Evolutionary conservation across 495 filamentous ascomycete species (phyloP), one percentile per base, ranked within the genome.

Genomic region (Aspergillus nanangensis): DNA sequence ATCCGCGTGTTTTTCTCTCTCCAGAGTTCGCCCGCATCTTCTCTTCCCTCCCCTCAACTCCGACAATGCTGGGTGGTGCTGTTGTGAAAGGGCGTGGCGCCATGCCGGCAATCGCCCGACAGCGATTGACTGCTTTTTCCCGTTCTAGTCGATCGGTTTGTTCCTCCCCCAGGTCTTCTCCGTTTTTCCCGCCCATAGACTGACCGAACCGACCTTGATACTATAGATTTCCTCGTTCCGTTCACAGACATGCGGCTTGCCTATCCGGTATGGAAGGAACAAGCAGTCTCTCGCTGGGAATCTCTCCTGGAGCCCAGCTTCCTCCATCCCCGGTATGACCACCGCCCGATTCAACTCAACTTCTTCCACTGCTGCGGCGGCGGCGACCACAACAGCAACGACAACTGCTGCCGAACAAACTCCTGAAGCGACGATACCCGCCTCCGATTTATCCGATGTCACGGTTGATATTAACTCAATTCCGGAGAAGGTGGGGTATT

Each of bases 401-500:
- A 32, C 49, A 8, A 35, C 32, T 38, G 36, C 35, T 21, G 17
- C 32, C 13, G 47, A 19, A 40, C n/a, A 40, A n/a, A 5, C 25
- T 11, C 7, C 25, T 29, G 25, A 29, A 29, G 11, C 33, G 13
- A 38, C 41, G 25, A 14, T 19, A 2, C 15, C 47, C 24, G 37
- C 25, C 10, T 36, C 47, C 8, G 60, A 65, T 25, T 37, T 67
- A 7, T 41, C 57, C 10, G 63, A 67, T 21, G 42, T 78, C 7
- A 29, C 38, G 11, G 65, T 67, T 3, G 69, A 69, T 41, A 63
- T 71, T 41, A 58, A 58, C 20, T 56, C 72, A 22, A 75, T 87
- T 32, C 78, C 85, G 15, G 86, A 88, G 50, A 71, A 79, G 15
- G 82, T 93, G 48, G 93, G 93, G 40, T 96, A 88, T 55, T 74